A percentile compares a stretch with the other conserved stretches of the same genome.
These are phyloP conservation scores for Cyclostephanos invisitatus DNA, from an alignment of 108 stramenopile genomes.

Conservation along the genomic window DNA sequence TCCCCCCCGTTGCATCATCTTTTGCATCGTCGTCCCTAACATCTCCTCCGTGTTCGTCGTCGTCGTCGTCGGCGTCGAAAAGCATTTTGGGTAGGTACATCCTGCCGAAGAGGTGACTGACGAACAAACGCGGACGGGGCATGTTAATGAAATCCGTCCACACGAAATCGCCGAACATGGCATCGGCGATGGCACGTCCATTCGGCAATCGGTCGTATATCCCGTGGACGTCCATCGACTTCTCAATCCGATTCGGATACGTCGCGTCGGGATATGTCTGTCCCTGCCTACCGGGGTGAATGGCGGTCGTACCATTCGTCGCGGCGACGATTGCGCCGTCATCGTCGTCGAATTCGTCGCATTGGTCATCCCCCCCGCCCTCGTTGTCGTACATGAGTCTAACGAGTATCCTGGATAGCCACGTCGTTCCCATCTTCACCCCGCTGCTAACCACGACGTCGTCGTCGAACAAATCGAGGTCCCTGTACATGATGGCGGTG, in stretches of 20 bases:
- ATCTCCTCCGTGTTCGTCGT: not conserved
- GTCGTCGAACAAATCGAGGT: not conserved
- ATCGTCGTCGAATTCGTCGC: not conserved
- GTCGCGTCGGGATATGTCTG: slow-evolving; percentile 40
- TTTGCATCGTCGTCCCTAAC: too few species aligned
- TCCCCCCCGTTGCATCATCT: not conserved
- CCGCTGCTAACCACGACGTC: slow-evolving; percentile 32
- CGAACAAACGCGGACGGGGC: slow-evolving; percentile 31
- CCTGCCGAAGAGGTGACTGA: slow-evolving; percentile 34
- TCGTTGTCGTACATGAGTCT: slow-evolving; percentile 21
- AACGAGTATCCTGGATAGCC: slow-evolving; percentile 25
- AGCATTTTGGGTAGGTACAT: slow-evolving; percentile 12
- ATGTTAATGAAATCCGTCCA: slow-evolving; percentile 29
- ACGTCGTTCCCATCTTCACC: slow-evolving; percentile 48
- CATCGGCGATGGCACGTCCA: not conserved
- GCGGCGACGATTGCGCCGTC: slow-evolving; percentile 1
- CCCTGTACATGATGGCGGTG: slow-evolving; percentile 18
- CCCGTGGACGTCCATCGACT: slow-evolving; percentile 1
- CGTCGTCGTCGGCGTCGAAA: slow-evolving; percentile 3
- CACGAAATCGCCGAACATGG: slow-evolving; percentile 34
- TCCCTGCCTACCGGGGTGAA: slow-evolving; percentile 4
- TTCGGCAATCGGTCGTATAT: slow-evolving; percentile 7
- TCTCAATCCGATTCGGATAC: slow-evolving; percentile 12
- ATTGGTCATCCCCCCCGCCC: not conserved
- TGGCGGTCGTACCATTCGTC: too few species aligned